Base-by-base conservation (phyloP, 2,329 filamentous ascomycete species). In the Helotiales sp. region DNA sequence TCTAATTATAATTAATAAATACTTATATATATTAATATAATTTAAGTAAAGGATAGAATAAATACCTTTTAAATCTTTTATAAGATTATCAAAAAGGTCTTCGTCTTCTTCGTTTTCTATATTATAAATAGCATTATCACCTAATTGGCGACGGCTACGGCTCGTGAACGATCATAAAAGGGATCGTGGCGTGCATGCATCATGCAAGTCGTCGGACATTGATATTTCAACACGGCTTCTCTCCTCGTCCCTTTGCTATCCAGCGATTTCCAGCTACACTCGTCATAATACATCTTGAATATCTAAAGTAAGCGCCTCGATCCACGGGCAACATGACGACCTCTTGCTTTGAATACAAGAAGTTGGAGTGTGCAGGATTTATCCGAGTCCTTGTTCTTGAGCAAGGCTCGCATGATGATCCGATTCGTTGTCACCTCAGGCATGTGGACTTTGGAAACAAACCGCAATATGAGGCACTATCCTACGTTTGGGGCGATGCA, bases 151-250 rank as follows among this genome's bases (percentile, higher is more conserved):
- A n/a, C n/a, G n/a, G n/a, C n/a, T n/a, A n/a, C n/a, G n/a, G n/a
- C n/a, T n/a, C n/a, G n/a, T n/a, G n/a, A n/a, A n/a, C n/a, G n/a
- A n/a, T n/a, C n/a, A n/a, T n/a, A n/a, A n/a, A n/a, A n/a, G n/a
- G n/a, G n/a, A 32, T 47, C 22, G 61, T 49, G 45, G 45, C 45
- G 45, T 49, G 45, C 45, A 49, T 49, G 45, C 45, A 26, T 49
- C 20, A 49, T 49, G 45, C 45, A 26, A 49, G 22, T 26, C 22
- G 2, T 49, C 45, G 45, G 45, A 49, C n/a, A 5, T 43, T 3
- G 15, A 2, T 43, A 5, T 43, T n/a, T 43, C 37, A 43, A 17
- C 13, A 17, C n/a, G 13, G 13, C 37, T 43, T 43, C 37, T n/a
- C 5, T 43, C 15, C 10, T 40, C 34, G 3, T 13, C 34, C 10